Evolutionary conservation across 177 flowering plant genomes (phyloP), one percentile per base, ranked within the genome.

Genomic region (Vitis hybrid): DNA sequence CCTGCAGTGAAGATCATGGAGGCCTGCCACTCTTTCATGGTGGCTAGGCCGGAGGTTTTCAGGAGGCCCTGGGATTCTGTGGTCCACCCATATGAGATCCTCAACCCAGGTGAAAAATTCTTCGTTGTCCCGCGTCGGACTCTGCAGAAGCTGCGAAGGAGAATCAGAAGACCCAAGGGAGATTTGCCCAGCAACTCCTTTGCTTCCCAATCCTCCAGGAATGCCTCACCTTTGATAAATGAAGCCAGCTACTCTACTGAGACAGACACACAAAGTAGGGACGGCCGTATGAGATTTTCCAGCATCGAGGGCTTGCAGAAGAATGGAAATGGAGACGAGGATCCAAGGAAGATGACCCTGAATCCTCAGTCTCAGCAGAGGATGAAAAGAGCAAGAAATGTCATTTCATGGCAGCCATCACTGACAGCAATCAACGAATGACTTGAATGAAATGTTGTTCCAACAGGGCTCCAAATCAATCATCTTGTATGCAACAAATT

Each of bases 1-100:
- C 88, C 86, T 15, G 85, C 90, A 8, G 49, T 57, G 12, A 61
- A 58, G 68, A 76, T 84, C 75, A 70, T 87, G 62, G 84, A 83
- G 61, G 84, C 78, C 70, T 72, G 78, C 60, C 87, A 85, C 0
- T 63, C 81, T 40, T 79, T 64, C 62, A n/a, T 63, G 2, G 61
- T 82, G 2, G 65, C 81, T 1, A 64, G 81, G 72, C 84, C 84
- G 0, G 77, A 84, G 11, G 75, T 84, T n/a, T 84, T 84, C 70
- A 24, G 68, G 46, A 52, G 71, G 63, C 88, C 90, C 0, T 83
- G 85, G 85, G 81, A 83, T 3, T 75, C 88, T 2, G 63, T 85
- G 2, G 81, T 81, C 15, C 67, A 71, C 50, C 77, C 81, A 1
- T 83, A 84, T 3, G 81, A 83, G 70, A 81, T 82, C 15, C 84